phyloP scores from a whole-genome alignment of 768 basidiomycete species.

The Tephrocybe sp. region DNA sequence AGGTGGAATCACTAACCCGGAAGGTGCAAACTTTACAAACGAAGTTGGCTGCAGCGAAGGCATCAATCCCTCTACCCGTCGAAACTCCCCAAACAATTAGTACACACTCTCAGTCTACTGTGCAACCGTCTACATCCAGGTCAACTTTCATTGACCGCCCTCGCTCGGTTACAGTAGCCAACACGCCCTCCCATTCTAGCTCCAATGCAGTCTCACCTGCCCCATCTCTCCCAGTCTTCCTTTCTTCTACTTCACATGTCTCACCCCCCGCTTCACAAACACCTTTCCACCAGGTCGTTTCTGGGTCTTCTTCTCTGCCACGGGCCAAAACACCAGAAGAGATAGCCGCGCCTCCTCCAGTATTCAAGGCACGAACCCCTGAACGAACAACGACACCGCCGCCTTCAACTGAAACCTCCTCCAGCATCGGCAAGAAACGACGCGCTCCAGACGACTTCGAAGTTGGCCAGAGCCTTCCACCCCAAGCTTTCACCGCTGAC shows the following conservation, averaged over 20 bases:
- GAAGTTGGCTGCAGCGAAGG: slow-evolving; percentile 58
- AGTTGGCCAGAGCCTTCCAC: slow-evolving; percentile 48
- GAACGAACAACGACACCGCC: slow-evolving; percentile 31
- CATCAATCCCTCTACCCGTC: slow-evolving; percentile 22
- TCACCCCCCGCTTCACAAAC: slow-evolving; percentile 18
- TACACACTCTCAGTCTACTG: slow-evolving; percentile 13
- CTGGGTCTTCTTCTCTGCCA: slow-evolving; percentile 41
- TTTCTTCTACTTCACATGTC: slow-evolving; percentile 11
- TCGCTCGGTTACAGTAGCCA: slow-evolving; percentile 27
- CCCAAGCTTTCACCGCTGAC: slow-evolving; percentile 63
- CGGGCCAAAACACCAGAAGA: slow-evolving; percentile 57
- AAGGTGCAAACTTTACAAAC: slow-evolving; percentile 72
- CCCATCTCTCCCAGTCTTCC: slow-evolving; percentile 10
- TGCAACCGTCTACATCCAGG: slow-evolving; percentile 10
- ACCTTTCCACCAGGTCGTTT: slow-evolving; percentile 34
- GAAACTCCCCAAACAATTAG: slow-evolving; percentile 8
- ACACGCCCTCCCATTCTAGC: slow-evolving; percentile 14
- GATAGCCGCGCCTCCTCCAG: slow-evolving; percentile 30
- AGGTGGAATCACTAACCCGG: slow-evolving; percentile 68
- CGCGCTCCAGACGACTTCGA: slow-evolving; percentile 79
- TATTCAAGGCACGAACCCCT: slow-evolving; percentile 55
- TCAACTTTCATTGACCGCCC: slow-evolving; percentile 20
- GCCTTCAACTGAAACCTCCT: slow-evolving; percentile 24
- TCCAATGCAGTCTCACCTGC: slow-evolving; percentile 12
- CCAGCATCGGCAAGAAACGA: slow-evolving; percentile 64